Evolutionary conservation across 1,284 basidiomycete species (phyloP).

Genomic region (Cryptococcus neoformans): DNA sequence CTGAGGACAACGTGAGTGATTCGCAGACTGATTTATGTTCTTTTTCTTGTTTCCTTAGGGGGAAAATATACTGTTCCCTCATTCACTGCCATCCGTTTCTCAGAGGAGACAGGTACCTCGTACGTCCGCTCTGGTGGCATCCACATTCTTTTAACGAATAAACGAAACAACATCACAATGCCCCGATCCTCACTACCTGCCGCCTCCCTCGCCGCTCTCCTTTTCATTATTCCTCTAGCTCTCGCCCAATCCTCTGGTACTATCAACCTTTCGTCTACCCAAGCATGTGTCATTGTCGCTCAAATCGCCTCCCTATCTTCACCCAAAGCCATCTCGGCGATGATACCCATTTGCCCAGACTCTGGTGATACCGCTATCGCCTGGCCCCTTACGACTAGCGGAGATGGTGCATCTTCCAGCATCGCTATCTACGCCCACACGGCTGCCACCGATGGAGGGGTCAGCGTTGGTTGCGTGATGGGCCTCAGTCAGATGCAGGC

Average conservation of each 20-base stretch:
- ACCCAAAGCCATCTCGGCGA: slow-evolving; percentile 18
- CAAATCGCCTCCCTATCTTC: slow-evolving; percentile 20
- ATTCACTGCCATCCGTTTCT: no score
- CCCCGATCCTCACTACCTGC: no score
- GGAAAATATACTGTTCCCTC: no score
- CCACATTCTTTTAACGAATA: no score
- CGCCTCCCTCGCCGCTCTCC: neutral
- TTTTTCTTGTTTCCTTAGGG: no score
- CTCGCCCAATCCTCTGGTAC: slow-evolving; percentile 22
- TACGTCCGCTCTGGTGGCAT: no score
- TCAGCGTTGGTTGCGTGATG: slow-evolving; percentile 22
- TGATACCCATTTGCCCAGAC: slow-evolving; percentile 18
- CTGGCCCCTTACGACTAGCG: slow-evolving; percentile 18
- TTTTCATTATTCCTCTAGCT: neutral
- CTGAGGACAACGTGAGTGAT: no score
- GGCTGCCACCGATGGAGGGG: slow-evolving; percentile 2
- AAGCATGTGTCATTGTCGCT: slow-evolving; percentile 22
- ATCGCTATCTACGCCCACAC: slow-evolving; percentile 27
- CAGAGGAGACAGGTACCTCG: no score
- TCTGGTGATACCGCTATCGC: slow-evolving; percentile 4
- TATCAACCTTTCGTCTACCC: slow-evolving; percentile 9
- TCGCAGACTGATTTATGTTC: no score
- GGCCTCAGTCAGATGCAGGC: slow-evolving; percentile 28
- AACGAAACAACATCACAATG: no score
- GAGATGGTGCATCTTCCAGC: slow-evolving; percentile 21